Percentiles rank a stretch among this genome's conserved stretches.
Evolutionary conservation across 2,329 filamentous ascomycete species (phyloP).

Genomic region (Coniochaeta sp.): DNA sequence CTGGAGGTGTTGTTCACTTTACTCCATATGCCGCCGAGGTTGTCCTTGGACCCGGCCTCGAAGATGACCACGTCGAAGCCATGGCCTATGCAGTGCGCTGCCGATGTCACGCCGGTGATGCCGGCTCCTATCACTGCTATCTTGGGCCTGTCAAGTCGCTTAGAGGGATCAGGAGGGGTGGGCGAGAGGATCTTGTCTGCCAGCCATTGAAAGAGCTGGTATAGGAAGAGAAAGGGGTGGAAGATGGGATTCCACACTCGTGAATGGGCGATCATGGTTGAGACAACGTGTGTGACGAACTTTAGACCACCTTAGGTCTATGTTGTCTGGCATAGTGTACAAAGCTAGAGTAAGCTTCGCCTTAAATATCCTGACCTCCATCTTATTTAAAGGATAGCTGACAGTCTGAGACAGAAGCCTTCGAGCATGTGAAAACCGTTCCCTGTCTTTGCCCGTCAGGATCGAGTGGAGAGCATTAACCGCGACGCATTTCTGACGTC

Average conservation of each 20-base stretch:
- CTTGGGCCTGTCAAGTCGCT: constrained; percentile 52
- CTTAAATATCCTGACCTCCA: too few species aligned
- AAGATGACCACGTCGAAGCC: constrained; percentile 78
- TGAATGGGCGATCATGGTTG: constrained; percentile 25
- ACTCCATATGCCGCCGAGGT: constrained; percentile 75
- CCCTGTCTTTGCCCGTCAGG: too few species aligned
- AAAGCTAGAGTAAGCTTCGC: too few species aligned
- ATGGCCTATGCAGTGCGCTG: constrained; percentile 77
- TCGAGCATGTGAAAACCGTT: too few species aligned
- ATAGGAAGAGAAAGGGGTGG: constrained; percentile 55
- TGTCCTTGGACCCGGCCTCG: constrained; percentile 59
- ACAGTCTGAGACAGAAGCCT: too few species aligned
- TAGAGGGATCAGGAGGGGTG: constrained; percentile 53
- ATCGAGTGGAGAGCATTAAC: too few species aligned
- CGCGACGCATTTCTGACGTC: too few species aligned
- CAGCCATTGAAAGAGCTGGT: constrained; percentile 58
- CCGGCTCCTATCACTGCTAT: constrained; percentile 66
- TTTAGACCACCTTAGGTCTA: too few species aligned
- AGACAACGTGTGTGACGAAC: too few species aligned
- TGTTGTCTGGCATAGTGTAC: too few species aligned
- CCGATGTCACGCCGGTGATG: constrained; percentile 69
- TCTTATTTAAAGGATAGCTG: too few species aligned
- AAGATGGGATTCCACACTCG: constrained; percentile 32
- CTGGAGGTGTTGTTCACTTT: constrained; percentile 76
- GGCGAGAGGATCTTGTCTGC: constrained; percentile 62